Conservation (phyloP, 192 early-diverging fungal species). For the Backusella tuberculispora region DNA sequence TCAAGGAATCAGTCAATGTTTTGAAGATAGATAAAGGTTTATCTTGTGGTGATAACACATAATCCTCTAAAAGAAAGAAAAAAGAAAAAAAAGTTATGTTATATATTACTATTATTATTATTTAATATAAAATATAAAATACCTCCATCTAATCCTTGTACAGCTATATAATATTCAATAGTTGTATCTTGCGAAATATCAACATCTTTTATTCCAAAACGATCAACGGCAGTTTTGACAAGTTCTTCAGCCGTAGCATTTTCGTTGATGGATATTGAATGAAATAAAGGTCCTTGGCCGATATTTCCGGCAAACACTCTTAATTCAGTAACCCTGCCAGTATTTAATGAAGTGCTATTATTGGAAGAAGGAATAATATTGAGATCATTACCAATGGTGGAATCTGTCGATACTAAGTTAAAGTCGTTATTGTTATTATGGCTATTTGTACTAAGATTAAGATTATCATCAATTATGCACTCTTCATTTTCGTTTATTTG, state of each 20-base stretch:
- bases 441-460: no score
- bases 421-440: neutral
- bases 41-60: slow-evolving; percentile 48
- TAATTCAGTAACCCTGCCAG: neutral
- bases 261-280: slow-evolving; percentile 47
- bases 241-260: slow-evolving; percentile 48
- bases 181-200: slow-evolving; percentile 32
- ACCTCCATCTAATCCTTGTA: slow-evolving; percentile 54
- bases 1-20: slow-evolving; percentile 45
- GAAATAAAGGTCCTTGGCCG: slow-evolving; percentile 49
- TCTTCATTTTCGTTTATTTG: neutral
- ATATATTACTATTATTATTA: neutral
- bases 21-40: slow-evolving; percentile 54
- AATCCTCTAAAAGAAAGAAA: slow-evolving; percentile 41
- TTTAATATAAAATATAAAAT: slow-evolving; percentile 6
- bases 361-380: neutral
- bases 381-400: neutral
- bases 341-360: neutral
- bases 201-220: slow-evolving; percentile 49
- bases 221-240: slow-evolving; percentile 49
- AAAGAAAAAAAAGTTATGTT: neutral
- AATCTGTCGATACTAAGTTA: neutral
- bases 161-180: slow-evolving; percentile 49
- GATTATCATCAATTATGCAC: no score
- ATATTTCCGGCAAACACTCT: slow-evolving; percentile 59